phyloP scores from a whole-genome alignment of 2,329 filamentous ascomycete species.

The Achaetomium macrosporum region DNA sequence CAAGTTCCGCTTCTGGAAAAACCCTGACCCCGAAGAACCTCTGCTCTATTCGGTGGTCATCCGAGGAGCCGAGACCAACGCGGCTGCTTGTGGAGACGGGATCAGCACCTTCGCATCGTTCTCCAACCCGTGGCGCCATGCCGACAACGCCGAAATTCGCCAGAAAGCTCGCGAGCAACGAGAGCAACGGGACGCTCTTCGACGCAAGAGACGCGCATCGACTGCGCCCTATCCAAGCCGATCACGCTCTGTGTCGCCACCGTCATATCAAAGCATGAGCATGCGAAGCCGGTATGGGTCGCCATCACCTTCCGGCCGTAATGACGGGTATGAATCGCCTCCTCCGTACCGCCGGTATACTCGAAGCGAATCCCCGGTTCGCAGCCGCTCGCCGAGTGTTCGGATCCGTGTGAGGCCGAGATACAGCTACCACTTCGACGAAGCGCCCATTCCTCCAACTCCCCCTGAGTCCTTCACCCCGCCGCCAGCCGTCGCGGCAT shows the following conservation, averaged over 20 bases:
- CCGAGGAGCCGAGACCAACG: conserved; percentile 22
- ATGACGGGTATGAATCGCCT: conserved; percentile 3
- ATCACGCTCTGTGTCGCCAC: conserved; percentile 6
- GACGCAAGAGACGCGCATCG: conserved; percentile 2
- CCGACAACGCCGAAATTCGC: conserved; percentile 18
- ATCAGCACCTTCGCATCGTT: conserved; percentile 8
- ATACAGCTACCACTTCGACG: background rate
- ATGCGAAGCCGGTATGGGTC: background rate
- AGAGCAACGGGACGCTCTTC: background rate
- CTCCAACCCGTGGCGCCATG: conserved; percentile 24
- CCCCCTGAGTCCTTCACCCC: conserved; percentile 14
- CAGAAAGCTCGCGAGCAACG: conserved; percentile 9
- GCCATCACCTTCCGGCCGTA: background rate
- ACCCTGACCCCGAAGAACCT: conserved; percentile 9
- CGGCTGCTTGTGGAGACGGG: conserved; percentile 7
- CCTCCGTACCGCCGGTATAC: conserved; percentile 10
- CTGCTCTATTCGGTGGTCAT: conserved; percentile 24
- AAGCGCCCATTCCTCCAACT: conserved; percentile 8
- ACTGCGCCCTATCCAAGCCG: conserved; percentile 11
- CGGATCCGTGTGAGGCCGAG: conserved; percentile 9
- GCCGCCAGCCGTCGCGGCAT: conserved; percentile 8
- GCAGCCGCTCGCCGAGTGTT: conserved; percentile 5
- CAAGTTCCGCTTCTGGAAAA: conserved; percentile 25
- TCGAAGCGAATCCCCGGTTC: background rate
- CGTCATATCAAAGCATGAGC: conserved; percentile 1